Base-by-base conservation (phyloP, 176 grass and related monocot genomes). In the Rhynchospora pubera region DNA sequence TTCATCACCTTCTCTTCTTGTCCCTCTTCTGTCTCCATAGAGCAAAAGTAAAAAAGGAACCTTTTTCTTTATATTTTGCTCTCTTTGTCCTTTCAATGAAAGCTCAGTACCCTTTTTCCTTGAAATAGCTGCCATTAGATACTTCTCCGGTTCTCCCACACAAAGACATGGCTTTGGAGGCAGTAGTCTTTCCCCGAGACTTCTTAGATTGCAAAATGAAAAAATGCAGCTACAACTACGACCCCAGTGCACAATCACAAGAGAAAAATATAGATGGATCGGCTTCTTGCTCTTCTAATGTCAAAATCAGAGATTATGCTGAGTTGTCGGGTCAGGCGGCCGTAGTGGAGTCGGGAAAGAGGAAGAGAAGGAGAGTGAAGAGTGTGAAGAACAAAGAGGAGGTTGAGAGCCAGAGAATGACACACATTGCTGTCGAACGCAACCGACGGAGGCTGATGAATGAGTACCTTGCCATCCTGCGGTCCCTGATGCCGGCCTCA, bases 351-450 rank as follows among this genome's bases (percentile, higher is more conserved):
- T 14, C 5, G 1, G 86, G 82, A 53, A 82, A 87, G 84, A 87
- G 91, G 83, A 97, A 97, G 83, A 85, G 91, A 23, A 87, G 77
- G 46, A 63, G 91, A n/a, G 18, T 68, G 0, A 97, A 75, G 88
- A 94, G 79, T 47, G 43, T 82, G 5, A 97, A 89, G 84, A 94
- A 94, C 82, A 86, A 76, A 82, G 89, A 97, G 89, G 94, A 97
- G 64, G 86, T 87, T 77, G 94, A 97, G 86, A 94, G 80, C 86
- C 94, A 97, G 71, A 62, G 94, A 68, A 94, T 97, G 94, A 92
- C 88, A 32, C 94, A 97, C 88, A 97, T 97, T 86, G 88, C 91
- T 22, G 91, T 97, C 10, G 94, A 97, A 85, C 87, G 94, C 69
- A 97, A 97, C 83, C 89, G 91, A 55, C 84, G 94, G 64, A 86